Percentiles rank a stretch among this genome's conserved stretches.
Evolutionary conservation across 805 yeast genomes (phyloP).

Genomic region (Isabelozyma heimii): DNA sequence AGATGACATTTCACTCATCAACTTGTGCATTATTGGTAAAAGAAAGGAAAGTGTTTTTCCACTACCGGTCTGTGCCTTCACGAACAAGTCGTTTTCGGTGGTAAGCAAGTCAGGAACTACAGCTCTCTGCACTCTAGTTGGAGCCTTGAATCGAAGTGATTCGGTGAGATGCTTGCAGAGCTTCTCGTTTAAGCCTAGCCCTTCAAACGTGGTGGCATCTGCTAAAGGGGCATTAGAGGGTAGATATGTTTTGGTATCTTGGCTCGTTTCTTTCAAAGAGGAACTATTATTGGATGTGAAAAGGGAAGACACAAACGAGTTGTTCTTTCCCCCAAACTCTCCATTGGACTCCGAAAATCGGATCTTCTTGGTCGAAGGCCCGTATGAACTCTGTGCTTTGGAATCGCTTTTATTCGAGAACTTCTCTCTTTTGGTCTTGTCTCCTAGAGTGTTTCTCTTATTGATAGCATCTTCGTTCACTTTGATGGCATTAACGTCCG

Average conservation of each 20-base stretch:
- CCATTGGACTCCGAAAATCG: conserved; percentile 49
- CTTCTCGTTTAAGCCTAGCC: conserved; percentile 61
- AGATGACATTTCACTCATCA: conserved; percentile 50
- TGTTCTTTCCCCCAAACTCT: conserved; percentile 51
- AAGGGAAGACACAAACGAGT: conserved; percentile 79
- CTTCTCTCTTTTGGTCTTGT: not conserved
- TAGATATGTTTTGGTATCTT: conserved; percentile 24
- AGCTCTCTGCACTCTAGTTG: conserved; percentile 84
- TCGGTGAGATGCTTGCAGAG: conserved; percentile 55
- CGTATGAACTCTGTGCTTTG: conserved; percentile 1
- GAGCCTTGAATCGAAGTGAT: conserved; percentile 55
- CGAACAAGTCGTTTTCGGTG: conserved; percentile 61
- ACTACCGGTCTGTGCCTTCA: conserved; percentile 97
- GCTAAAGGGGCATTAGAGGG: conserved; percentile 88
- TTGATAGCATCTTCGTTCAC: conserved; percentile 9
- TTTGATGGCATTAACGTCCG: conserved; percentile 32
- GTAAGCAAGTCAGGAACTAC: conserved; percentile 58
- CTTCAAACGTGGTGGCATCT: conserved; percentile 66
- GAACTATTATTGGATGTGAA: conserved; percentile 53
- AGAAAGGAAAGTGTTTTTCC: conserved; percentile 92
- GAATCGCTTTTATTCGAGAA: conserved; percentile 6
- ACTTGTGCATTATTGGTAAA: conserved; percentile 74
- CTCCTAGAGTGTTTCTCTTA: conserved; percentile 9
- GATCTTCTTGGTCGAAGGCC: conserved; percentile 30
- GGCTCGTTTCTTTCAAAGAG: conserved; percentile 54